Evolutionary conservation across 805 yeast genomes (phyloP).

Genomic region (Yamadazyma sp.): DNA sequence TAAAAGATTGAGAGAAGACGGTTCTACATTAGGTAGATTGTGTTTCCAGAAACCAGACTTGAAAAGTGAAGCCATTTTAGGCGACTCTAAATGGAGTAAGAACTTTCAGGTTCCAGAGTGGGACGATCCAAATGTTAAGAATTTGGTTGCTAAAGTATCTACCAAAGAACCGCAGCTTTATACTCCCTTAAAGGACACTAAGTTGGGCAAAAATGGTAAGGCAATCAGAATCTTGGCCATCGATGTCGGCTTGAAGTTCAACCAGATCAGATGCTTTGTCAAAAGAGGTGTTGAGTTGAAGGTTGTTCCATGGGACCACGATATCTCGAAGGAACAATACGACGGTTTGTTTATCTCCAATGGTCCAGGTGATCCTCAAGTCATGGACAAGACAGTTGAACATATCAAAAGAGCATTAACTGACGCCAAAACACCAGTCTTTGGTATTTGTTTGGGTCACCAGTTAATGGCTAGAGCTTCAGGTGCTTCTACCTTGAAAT

Average conservation of each 20-base stretch:
- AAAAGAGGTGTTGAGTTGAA: conserved; percentile 93
- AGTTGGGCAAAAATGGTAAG: conserved; percentile 67
- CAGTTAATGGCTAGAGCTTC: conserved; percentile 93
- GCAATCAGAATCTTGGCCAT: conserved; percentile 80
- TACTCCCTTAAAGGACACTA: conserved; percentile 59
- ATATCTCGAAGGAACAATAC: conserved; percentile 73
- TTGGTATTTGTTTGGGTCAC: conserved; percentile 98
- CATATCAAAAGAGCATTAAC: conserved; percentile 58
- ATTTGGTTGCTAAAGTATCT: conserved; percentile 91
- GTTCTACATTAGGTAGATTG: conserved; percentile 91
- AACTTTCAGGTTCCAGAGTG: conserved; percentile 78
- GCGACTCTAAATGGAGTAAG: conserved; percentile 51
- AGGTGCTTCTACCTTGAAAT: conserved; percentile 88
- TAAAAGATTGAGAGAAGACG: conserved; percentile 86
- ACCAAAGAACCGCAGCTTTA: conserved; percentile 72
- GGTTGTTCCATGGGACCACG: conserved; percentile 96
- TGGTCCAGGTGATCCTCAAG: conserved; percentile 99
- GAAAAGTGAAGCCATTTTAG: conserved; percentile 30
- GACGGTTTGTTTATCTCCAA: conserved; percentile 96
- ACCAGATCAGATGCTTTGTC: conserved; percentile 96
- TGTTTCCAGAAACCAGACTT: conserved; percentile 53
- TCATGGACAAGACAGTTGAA: conserved; percentile 65
- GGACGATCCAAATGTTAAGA: conserved; percentile 89
- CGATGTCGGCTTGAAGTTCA: conserved; percentile 97
- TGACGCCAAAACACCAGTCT: conserved; percentile 78